Percentiles rank a stretch among this genome's conserved stretches.
Conservation (phyloP, 108 stramenopile genomes). For the Cyclotella distinguenda region DNA sequence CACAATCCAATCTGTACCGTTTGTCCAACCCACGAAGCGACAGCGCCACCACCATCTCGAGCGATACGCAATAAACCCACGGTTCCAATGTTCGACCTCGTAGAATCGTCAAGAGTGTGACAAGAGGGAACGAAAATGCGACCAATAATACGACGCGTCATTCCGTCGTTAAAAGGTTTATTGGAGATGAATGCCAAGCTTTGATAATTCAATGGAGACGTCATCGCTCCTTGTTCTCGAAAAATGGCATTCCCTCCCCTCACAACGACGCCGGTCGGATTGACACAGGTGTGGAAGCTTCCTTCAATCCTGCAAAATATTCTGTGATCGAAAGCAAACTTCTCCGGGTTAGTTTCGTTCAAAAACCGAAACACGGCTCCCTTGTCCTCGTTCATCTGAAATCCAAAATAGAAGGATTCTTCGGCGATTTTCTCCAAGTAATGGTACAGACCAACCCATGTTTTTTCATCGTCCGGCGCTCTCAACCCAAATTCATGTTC, state of each 20-base stretch:
- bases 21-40: too few relatives aligned
- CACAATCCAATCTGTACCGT: too few relatives aligned
- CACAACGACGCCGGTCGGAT: slow-evolving; percentile 5
- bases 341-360: slow-evolving; percentile 1
- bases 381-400: slow-evolving; percentile 12
- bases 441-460: slow-evolving; percentile 33
- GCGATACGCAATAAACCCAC: slow-evolving; percentile 18
- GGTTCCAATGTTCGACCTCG: slow-evolving; percentile 18
- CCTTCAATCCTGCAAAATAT: not conserved
- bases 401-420: slow-evolving; percentile 29
- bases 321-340: slow-evolving; percentile 21
- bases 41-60: slow-evolving; percentile 6
- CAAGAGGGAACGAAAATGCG: slow-evolving; percentile 31
- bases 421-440: slow-evolving; percentile 25
- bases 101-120: not conserved
- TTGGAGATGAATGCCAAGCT: too few relatives aligned
- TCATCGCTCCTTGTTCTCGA: too few relatives aligned
- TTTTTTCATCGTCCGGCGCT: slow-evolving; percentile 33
- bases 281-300: not conserved
- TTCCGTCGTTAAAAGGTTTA: not conserved
- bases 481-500: slow-evolving; percentile 27
- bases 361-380: slow-evolving; percentile 28
- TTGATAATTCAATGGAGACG: too few relatives aligned
- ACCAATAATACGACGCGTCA: slow-evolving; percentile 18
- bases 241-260: too few relatives aligned